Evolutionary conservation across 2,329 filamentous ascomycete genomes (phyloP).

Genomic region (Fusarium begoniae): DNA sequence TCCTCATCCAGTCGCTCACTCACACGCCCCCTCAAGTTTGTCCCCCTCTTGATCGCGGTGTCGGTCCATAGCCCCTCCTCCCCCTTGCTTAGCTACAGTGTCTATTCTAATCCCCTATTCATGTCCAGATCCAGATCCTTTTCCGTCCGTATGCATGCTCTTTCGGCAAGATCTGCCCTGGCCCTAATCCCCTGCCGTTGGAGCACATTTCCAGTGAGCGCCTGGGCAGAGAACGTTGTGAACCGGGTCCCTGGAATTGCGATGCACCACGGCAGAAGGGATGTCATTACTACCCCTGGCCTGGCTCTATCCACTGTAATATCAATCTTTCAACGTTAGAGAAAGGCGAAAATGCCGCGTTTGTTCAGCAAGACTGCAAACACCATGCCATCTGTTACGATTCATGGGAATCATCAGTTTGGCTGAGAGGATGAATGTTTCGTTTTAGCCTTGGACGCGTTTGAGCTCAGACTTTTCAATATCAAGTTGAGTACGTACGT

Average conservation of each 20-base stretch:
- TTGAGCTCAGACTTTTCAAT: neutral
- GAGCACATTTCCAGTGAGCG: neutral
- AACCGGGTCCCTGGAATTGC: constrained; percentile 31
- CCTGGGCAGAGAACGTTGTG: neutral
- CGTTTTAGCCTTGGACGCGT: neutral
- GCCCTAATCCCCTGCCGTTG: constrained; percentile 15
- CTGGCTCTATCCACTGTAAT: constrained; percentile 1
- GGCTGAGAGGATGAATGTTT: neutral
- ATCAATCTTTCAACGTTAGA: neutral
- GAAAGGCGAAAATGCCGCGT: neutral
- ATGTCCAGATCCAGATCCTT: neutral
- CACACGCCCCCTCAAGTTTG: neutral
- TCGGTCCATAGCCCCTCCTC: neutral
- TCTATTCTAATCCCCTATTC: neutral
- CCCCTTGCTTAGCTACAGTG: neutral
- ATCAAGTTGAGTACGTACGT: neutral
- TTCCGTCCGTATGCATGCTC: neutral
- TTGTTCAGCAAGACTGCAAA: neutral
- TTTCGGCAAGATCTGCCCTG: constrained; percentile 16
- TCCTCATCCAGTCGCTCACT: neutral
- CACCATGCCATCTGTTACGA: neutral
- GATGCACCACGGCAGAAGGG: neutral
- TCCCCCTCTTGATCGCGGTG: neutral
- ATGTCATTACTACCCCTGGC: neutral
- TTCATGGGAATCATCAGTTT: neutral